Evolutionary conservation across 2,329 filamentous ascomycete genomes (phyloP).

Genomic region (Colletotrichum liaoningense): DNA sequence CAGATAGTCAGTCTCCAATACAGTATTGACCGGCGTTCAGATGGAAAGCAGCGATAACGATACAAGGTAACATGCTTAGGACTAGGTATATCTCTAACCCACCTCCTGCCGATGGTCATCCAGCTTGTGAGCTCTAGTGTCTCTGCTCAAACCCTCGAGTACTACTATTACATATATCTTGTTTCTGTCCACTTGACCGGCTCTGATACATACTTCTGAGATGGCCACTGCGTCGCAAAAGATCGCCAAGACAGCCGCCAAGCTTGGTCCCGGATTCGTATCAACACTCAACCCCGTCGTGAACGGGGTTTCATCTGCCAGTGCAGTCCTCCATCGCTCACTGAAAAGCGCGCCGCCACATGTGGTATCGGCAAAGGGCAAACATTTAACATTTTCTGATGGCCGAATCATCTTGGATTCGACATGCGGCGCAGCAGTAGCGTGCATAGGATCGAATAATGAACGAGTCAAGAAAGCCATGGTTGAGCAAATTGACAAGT

Average conservation of each 20-base stretch:
- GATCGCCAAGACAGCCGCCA: background rate
- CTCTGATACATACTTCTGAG: background rate
- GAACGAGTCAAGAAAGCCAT: constrained; percentile 70
- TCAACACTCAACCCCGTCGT: too few species aligned
- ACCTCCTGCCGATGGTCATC: too few species aligned
- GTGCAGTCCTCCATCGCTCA: constrained; percentile 35
- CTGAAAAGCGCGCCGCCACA: constrained; percentile 27
- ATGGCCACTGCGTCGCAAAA: background rate
- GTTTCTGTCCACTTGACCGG: background rate
- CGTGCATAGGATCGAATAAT: constrained; percentile 76
- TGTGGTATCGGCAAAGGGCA: constrained; percentile 34
- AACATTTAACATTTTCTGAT: constrained; percentile 34
- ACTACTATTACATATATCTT: too few species aligned
- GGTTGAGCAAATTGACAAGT: constrained; percentile 65
- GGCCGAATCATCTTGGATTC: constrained; percentile 71
- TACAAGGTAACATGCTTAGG: background rate
- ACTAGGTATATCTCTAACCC: background rate
- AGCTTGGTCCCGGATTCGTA: background rate
- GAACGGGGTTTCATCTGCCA: background rate
- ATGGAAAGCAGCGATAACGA: background rate
- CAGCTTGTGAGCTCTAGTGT: too few species aligned
- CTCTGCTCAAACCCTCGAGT: too few species aligned
- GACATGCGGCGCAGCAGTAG: constrained; percentile 78
- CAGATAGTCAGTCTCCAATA: background rate
- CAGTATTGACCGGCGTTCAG: background rate